phyloP scores from a whole-genome alignment of 768 basidiomycete species.

The Grammothele lineata region DNA sequence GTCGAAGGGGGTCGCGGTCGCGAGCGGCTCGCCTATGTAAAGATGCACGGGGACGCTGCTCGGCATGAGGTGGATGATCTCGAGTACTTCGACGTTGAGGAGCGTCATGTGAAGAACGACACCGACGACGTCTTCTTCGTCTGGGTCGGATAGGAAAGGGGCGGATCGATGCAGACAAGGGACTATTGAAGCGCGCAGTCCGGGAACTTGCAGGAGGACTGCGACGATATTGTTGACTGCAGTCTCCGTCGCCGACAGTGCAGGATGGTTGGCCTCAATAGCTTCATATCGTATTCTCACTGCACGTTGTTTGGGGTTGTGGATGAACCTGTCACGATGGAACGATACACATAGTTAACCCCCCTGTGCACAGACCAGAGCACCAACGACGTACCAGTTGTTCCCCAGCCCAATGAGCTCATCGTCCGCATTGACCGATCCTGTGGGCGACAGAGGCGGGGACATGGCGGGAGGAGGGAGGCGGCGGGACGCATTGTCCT shows the following conservation, averaged over 20 bases:
- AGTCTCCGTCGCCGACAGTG: constrained; percentile 2
- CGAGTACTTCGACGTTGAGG: constrained; percentile 9
- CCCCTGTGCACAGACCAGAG: not conserved
- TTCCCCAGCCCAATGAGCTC: constrained; percentile 11
- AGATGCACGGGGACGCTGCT: constrained; percentile 14
- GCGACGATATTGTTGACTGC: constrained; percentile 4
- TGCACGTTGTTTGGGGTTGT: constrained; percentile 11
- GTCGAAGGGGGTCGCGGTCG: constrained; percentile 12
- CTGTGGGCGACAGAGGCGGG: constrained; percentile 3
- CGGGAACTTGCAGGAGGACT: constrained; percentile 1
- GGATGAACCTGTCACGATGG: constrained; percentile 10
- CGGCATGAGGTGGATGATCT: constrained; percentile 9
- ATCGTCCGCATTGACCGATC: constrained; percentile 2
- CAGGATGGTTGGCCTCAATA: constrained; percentile 7
- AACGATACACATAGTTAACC: not conserved
- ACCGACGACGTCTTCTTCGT: not conserved
- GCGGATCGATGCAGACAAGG: constrained; percentile 6
- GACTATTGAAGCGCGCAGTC: constrained; percentile 7
- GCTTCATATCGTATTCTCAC: constrained; percentile 13
- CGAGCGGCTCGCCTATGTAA: constrained; percentile 16
- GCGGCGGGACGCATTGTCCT: not conserved
- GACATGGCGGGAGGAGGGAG: not conserved
- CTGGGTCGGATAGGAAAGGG: not conserved
- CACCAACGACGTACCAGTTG: constrained; percentile 6
- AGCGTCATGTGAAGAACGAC: constrained; percentile 11